Evolutionary conservation across 2,329 filamentous ascomycete species (phyloP).

Genomic region (Talaromyces albobiverticillius): DNA sequence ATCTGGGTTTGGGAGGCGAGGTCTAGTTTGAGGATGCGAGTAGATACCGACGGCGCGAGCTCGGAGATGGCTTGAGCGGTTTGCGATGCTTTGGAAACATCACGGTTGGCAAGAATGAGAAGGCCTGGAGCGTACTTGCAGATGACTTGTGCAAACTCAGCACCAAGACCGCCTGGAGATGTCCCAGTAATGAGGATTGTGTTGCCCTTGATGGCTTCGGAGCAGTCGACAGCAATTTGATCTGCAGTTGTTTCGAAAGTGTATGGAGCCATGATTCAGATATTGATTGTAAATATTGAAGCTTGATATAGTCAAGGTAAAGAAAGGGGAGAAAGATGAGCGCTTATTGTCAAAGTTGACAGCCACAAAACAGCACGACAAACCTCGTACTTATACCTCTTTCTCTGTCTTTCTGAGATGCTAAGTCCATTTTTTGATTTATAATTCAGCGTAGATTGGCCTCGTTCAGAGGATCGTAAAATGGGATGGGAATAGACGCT

Average conservation of each 20-base stretch:
- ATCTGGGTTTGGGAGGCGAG: slow-evolving; percentile 29
- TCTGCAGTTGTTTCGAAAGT: slow-evolving; percentile 13
- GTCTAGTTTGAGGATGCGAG: slow-evolving; percentile 30
- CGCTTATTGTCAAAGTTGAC: not conserved
- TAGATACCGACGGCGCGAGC: slow-evolving; percentile 17
- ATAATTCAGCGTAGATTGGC: not conserved
- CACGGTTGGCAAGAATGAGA: slow-evolving; percentile 41
- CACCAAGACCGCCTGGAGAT: slow-evolving; percentile 36
- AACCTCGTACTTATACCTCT: not conserved
- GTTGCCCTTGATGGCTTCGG: slow-evolving; percentile 22
- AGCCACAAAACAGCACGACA: not conserved
- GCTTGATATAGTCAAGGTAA: no score
- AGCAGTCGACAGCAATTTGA: slow-evolving; percentile 20
- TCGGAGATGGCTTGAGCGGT: slow-evolving; percentile 23
- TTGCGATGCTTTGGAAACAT: slow-evolving; percentile 29
- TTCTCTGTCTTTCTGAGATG: not conserved
- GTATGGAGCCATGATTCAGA: not conserved
- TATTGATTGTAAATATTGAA: not conserved
- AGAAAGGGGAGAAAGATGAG: no score
- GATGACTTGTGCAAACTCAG: slow-evolving; percentile 31
- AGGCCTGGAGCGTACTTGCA: slow-evolving; percentile 29
- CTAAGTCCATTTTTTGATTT: not conserved
- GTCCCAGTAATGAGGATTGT: slow-evolving; percentile 42
- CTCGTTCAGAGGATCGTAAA: not conserved
- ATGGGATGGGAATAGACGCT: not conserved